These are phyloP conservation scores for Colletotrichum magnum DNA, from an alignment of 2,329 filamentous ascomycete species.

Conservation along the genomic window DNA sequence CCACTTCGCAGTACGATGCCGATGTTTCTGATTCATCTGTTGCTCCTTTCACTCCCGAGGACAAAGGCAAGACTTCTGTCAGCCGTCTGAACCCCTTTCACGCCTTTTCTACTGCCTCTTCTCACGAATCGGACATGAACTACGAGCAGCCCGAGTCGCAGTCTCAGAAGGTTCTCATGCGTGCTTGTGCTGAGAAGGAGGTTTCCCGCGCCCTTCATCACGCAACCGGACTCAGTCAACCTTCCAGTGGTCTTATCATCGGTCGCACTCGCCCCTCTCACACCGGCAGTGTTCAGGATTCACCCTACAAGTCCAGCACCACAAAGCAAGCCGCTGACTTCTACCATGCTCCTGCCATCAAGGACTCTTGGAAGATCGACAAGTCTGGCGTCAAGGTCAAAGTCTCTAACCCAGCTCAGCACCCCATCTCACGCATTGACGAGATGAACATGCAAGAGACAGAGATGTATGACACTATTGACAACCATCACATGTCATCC, in stretches of 20 bases:
- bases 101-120: constrained; percentile 30
- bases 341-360: constrained; percentile 38
- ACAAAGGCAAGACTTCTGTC: constrained; percentile 12
- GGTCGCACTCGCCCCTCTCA: constrained; percentile 17
- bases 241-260: constrained; percentile 37
- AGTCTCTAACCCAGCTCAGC: constrained; percentile 7
- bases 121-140: constrained; percentile 28
- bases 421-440: neutral
- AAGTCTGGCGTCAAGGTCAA: constrained; percentile 37
- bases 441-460: constrained; percentile 20
- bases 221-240: constrained; percentile 33
- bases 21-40: constrained; percentile 6
- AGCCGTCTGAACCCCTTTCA: constrained; percentile 37
- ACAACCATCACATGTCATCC: constrained; percentile 21
- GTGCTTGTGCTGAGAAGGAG: constrained; percentile 35
- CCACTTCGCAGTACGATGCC: constrained; percentile 9
- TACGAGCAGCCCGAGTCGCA: constrained; percentile 17
- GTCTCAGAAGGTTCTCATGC: constrained; percentile 27
- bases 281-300: constrained; percentile 3
- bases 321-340: constrained; percentile 20
- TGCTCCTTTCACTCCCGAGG: neutral
- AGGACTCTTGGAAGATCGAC: constrained; percentile 31
- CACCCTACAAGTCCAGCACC: neutral
- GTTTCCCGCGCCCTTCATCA: constrained; percentile 38
- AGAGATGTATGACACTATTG: constrained; percentile 26